Conservation (phyloP, 2,329 filamentous ascomycete species). For the Claviceps maximensis region DNA sequence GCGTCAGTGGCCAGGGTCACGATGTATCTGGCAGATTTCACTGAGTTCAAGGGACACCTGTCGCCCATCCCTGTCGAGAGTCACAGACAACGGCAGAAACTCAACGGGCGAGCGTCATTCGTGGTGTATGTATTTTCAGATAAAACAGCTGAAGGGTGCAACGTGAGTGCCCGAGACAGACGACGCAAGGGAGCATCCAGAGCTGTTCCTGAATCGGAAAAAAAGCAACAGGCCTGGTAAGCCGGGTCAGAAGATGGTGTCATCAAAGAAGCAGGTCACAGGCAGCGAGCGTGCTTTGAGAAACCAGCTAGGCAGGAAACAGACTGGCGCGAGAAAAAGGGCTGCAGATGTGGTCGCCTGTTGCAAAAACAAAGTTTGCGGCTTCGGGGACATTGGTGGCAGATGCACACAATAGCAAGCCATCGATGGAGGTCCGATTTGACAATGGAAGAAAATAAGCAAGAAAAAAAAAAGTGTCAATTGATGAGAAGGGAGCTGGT, state of each 20-base stretch:
- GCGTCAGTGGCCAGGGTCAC: neutral
- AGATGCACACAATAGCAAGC: constrained; percentile 1
- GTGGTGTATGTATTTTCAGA: neutral
- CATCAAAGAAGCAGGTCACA: neutral
- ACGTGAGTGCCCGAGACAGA: constrained; percentile 1
- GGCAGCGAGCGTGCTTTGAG: neutral
- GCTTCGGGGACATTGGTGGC: neutral
- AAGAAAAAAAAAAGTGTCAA: neutral
- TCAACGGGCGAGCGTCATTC: neutral
- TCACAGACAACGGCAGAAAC: neutral
- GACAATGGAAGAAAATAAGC: neutral
- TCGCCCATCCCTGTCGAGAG: neutral
- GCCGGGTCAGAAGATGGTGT: neutral
- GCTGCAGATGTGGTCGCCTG: neutral
- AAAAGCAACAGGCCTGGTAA: constrained; percentile 1
- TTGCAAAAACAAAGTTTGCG: neutral
- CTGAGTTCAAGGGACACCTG: neutral
- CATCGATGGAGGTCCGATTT: neutral
- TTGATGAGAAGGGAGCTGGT: neutral
- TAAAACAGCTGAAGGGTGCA: neutral
- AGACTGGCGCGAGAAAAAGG: neutral
- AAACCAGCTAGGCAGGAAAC: neutral
- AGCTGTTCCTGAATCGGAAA: neutral
- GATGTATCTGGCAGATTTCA: neutral
- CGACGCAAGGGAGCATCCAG: constrained; percentile 3